Conservation (phyloP, 441 rosid genomes). For the Populus hybrid region DNA sequence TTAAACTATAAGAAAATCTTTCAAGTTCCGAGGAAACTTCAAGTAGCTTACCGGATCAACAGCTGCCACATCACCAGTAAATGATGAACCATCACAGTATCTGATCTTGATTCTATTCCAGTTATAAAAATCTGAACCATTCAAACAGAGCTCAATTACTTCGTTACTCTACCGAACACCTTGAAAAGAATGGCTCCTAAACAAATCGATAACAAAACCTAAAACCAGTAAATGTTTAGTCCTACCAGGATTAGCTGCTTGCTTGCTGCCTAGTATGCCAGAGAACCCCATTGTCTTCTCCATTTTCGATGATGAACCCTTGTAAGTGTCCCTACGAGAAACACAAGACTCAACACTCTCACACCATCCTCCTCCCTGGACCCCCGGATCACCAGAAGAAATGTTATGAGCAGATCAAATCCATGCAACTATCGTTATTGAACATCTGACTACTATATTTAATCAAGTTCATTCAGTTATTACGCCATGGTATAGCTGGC, state of each 20-base stretch:
- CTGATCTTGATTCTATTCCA: conserved; percentile 90
- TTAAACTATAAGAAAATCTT: neutral
- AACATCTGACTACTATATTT: too few species aligned
- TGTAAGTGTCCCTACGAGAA: conserved; percentile 41
- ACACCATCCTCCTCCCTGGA: conserved; percentile 94
- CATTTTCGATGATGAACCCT: conserved; percentile 68
- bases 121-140: conserved; percentile 67
- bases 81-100: conserved; percentile 93
- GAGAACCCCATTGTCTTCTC: conserved; percentile 64
- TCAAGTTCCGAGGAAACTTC: neutral
- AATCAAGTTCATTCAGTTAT: neutral
- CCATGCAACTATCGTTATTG: neutral
- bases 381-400: neutral
- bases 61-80: conserved; percentile 79
- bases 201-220: neutral
- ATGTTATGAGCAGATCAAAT: neutral
- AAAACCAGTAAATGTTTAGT: neutral
- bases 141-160: conserved; percentile 4
- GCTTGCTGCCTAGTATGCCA: conserved; percentile 52
- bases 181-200: neutral
- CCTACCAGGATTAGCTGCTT: conserved; percentile 63
- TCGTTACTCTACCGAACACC: neutral
- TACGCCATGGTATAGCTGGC: neutral
- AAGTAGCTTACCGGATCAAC: conserved; percentile 65
- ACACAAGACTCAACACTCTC: conserved; percentile 42